Conservation (phyloP, 1,284 basidiomycete species). For the Microbotryum saponariae region DNA sequence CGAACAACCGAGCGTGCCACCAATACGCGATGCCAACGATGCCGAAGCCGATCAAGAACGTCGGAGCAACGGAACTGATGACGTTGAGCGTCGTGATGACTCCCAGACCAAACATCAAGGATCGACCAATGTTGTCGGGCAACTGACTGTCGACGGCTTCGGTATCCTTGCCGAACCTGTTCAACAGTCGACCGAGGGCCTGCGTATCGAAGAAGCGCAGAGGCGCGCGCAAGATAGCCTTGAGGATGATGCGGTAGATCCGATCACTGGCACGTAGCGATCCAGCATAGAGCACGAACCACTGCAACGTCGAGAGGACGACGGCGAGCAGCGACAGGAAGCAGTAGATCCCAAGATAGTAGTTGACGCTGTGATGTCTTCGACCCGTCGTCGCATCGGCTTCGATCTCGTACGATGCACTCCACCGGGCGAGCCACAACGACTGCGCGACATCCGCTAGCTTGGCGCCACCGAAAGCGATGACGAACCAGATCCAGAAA, state of each 20-base stretch:
- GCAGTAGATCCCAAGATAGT: conserved; percentile 72
- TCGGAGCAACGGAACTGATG: conserved; percentile 49
- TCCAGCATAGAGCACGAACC: conserved; percentile 40
- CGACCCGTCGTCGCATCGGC: not conserved
- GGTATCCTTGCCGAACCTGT: conserved; percentile 89
- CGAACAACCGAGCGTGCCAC: conserved; percentile 28
- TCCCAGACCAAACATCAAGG: conserved; percentile 48
- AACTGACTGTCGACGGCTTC: conserved; percentile 77
- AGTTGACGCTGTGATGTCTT: conserved; percentile 44
- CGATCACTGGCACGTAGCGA: conserved; percentile 28
- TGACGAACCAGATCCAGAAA: conserved; percentile 66
- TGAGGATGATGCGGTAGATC: conserved; percentile 52
- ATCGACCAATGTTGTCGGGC: conserved; percentile 76
- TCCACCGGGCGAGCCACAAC: conserved; percentile 33
- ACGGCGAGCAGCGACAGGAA: conserved; percentile 47
- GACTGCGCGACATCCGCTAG: conserved; percentile 56
- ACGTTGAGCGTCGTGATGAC: conserved; percentile 59
- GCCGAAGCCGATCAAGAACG: conserved; percentile 34
- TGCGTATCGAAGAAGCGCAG: conserved; percentile 91
- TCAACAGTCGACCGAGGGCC: conserved; percentile 60
- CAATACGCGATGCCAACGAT: conserved; percentile 29
- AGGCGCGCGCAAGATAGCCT: conserved; percentile 78
- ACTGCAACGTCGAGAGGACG: conserved; percentile 57
- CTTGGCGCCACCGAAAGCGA: conserved; percentile 57
- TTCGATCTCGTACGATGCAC: conserved; percentile 13